These are phyloP conservation scores for Euphrasia confusa DNA, from an alignment of 257 asterid species.

Conservation along the genomic window DNA sequence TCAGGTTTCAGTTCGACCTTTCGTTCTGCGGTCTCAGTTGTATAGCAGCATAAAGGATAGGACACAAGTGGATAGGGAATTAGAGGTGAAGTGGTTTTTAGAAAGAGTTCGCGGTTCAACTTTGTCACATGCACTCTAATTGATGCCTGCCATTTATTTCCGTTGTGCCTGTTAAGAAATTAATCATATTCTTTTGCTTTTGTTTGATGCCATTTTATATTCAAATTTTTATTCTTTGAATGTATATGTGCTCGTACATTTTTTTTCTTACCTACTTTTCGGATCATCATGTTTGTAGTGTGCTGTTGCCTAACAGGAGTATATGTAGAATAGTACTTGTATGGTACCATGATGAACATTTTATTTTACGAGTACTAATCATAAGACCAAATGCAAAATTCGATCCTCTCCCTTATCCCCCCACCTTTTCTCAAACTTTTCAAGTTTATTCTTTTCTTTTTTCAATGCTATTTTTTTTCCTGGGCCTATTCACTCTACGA, in stretches of 20 bases:
- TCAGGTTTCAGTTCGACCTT: slow-evolving; percentile 81
- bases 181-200: not conserved
- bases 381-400: too few species aligned
- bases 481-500: slow-evolving; percentile 5
- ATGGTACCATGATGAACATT: not conserved
- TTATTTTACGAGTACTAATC: not conserved
- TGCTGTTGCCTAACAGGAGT: not conserved
- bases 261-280: not conserved
- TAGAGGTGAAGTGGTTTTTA: slow-evolving; percentile 54
- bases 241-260: not conserved
- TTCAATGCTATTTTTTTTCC: not conserved
- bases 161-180: slow-evolving; percentile 5
- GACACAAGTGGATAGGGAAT: slow-evolving; percentile 94
- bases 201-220: slow-evolving; percentile 4
- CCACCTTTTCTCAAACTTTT: too few species aligned
- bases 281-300: not conserved
- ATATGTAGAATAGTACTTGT: not conserved
- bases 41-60: slow-evolving; percentile 92
- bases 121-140: slow-evolving; percentile 8
- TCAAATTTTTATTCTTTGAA: not conserved
- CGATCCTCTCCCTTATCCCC: too few species aligned
- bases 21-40: slow-evolving; percentile 75
- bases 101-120: slow-evolving; percentile 6
- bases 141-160: not conserved
- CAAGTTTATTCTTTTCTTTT: not conserved